Base-by-base conservation (phyloP, 2,329 filamentous ascomycete species). In the Hypoxylon sp. region DNA sequence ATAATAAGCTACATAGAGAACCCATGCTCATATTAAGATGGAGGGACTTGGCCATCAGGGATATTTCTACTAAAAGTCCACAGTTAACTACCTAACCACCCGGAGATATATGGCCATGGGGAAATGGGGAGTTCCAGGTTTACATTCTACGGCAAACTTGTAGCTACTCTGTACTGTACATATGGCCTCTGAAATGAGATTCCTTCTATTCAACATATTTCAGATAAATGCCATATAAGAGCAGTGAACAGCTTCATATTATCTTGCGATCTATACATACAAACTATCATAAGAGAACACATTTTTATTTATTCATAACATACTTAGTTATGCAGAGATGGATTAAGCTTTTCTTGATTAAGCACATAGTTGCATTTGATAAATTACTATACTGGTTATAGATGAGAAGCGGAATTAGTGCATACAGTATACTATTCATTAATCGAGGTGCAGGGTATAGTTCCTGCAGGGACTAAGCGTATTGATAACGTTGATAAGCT, bases 401-500 rank as follows among this genome's bases (percentile, higher is more conserved):
- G 45, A 28, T 5, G 45, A 19, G 2, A 38, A 62, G 45, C 43
- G 28, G 50, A 5, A 36, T 41, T 34, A 21, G 49, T 51, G 48
- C 51, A 51, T 43, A 30, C 6, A 30, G 5, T 43, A 30, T 9
- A 30, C 5, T 43, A 43, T 43, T 46, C 57, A 17, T 46, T 25
- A 45, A 59, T 52, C 51, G 61, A 52, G 17, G 14, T 51, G 19
- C 10, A 45, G 19, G 23, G 11, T n/a, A 30, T 13, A 23, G 23
- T 62, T 62, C n/a, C 41, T 69, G 56, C 63, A 69, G 63, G 67
- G 60, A 61, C 52, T 32, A 19, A 38, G 45, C n/a, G 46, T 32
- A 36, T 34, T 10, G 67, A 69, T 69, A 69, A 59, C 17, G 34
- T 28, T 32, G 67, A 69, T 69, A 69, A 69, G 67, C 50, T 67